Evolutionary conservation across 768 basidiomycete species (phyloP).

Genomic region (Leccinum pellstonianum): DNA sequence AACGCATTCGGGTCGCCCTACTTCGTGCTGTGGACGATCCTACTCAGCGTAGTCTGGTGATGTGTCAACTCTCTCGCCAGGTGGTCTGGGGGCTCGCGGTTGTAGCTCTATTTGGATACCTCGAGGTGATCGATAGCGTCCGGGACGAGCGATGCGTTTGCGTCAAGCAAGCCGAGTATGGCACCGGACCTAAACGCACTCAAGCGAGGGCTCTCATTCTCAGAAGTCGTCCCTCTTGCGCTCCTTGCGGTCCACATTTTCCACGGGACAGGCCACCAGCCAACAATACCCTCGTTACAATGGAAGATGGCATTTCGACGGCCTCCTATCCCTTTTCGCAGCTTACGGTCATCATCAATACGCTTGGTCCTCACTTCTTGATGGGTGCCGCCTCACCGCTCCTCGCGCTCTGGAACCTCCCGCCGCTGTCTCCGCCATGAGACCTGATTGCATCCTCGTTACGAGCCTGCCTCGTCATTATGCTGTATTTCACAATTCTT

Average conservation of each 20-base stretch:
- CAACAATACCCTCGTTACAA: constrained; percentile 84
- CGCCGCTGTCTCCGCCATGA: constrained; percentile 46
- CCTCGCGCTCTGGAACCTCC: constrained; percentile 79
- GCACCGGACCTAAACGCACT: constrained; percentile 33
- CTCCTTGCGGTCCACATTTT: constrained; percentile 77
- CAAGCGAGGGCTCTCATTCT: constrained; percentile 48
- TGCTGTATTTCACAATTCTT: no score
- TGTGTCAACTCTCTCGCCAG: constrained; percentile 83
- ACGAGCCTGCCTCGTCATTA: no score
- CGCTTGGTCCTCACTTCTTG: constrained; percentile 70
- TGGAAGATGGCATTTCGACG: constrained; percentile 90
- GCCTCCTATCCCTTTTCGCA: constrained; percentile 74
- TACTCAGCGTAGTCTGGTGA: constrained; percentile 51
- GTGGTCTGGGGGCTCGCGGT: constrained; percentile 63
- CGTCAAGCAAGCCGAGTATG: constrained; percentile 46
- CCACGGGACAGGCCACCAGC: constrained; percentile 90
- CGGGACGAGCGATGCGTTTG: constrained; percentile 64
- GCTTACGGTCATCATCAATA: constrained; percentile 72
- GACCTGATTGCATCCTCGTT: constrained; percentile 12
- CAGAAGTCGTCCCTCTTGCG: constrained; percentile 70
- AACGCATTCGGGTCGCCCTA: constrained; percentile 91
- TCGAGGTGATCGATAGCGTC: constrained; percentile 80
- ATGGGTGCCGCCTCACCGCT: constrained; percentile 67
- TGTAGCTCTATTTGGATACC: constrained; percentile 64
- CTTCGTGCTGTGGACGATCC: constrained; percentile 73